Evolutionary conservation across 345 rosid genomes (phyloP), one percentile per base, ranked within the genome.

Genomic region (Viola odorata): DNA sequence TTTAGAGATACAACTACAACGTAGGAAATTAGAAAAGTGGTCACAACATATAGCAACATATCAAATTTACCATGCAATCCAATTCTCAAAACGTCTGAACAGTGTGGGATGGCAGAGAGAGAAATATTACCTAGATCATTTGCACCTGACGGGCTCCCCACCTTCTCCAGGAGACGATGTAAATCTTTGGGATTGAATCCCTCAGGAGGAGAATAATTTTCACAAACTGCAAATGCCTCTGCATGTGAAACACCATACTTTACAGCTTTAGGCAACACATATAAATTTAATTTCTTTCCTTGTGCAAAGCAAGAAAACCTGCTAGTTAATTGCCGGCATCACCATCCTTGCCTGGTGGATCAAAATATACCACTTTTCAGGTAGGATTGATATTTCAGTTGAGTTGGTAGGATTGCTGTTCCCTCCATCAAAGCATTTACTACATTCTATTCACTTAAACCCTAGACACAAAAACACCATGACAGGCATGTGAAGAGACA

Each of bases 151-250:
- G 97, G 97, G 64, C 91, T 90, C 64, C 99, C 95, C 11, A 90
- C 90, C 79, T 73, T 90, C 68, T 90, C 96, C 63, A 94, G 73
- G 65, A 90, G 96, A 70, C 71, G 85, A 78, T 86, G 80, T 69
- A 90, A 75, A 61, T 90, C 89, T 77, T 71, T 78, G 8, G 96
- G 91, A 64, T 90, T 81, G 70, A 90, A 90, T 52, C 95, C 97
- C 67, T 78, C 80, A 3, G 97, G 97, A 45, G 96, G 96, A 48
- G 91, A 80, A 81, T 86, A 90, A 69, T 94, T 94, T 63, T 94
- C 99, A 48, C 97, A 94, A 45, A 88, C 92, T 6, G 95, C 95
- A 65, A 94, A 94, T 57, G 99, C 96, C 89, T 94, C 97, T 90
- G 80, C 60, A 75, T 38, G 55, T 66, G 61, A 61, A 68, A 66